Evolutionary conservation across 2,329 filamentous ascomycete genomes (phyloP), one percentile per base, ranked within the genome.

Genomic region (Claviceps fusiformis): DNA sequence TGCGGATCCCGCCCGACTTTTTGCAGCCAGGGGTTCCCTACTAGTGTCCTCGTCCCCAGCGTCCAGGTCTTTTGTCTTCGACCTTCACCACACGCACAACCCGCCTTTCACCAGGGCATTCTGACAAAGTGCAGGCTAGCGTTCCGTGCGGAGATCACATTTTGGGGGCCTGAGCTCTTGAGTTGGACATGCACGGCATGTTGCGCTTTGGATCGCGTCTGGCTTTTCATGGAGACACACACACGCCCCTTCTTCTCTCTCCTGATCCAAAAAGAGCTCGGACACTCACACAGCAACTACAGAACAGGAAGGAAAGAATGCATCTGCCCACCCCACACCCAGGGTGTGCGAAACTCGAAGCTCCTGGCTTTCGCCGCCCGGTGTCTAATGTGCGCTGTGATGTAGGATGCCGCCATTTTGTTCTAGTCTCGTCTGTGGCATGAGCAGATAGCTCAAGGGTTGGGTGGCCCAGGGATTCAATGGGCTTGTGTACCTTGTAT

Each of bases 381-480:
- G 24, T 46, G 10, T 49, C 3, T 35, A 49, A 31, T 37, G 44
- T 55, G 50, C 53, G 55, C 49, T 55, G 53, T 50, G 55, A 57
- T 53, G 55, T 48, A 55, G 17, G 35, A 50, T 56, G 52, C 55
- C 55, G 55, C 55, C 44, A 55, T 44, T 37, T 46, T 17, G 27
- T 53, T 48, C 50, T 54, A 49, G 19, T 50, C 50, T 44, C 35
- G 39, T 53, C 45, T 49, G 53, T 52, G 46, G 52, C 48, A 55
- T 53, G 19, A 27, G 52, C 43, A 50, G 19, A 54, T 11, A 54
- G 39, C 35, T 37, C 24, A 39, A 49, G 46, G 33, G 37, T 41
- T 17, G 37, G 13, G 17, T 24, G 24, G 24, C 24, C 24, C 24
- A 24, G 24, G 24, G 24, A 24, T 24, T 24, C 2, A 24, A 24